Evolutionary conservation across 1,284 basidiomycete genomes (phyloP).

Genomic region (Vanrija sp.): DNA sequence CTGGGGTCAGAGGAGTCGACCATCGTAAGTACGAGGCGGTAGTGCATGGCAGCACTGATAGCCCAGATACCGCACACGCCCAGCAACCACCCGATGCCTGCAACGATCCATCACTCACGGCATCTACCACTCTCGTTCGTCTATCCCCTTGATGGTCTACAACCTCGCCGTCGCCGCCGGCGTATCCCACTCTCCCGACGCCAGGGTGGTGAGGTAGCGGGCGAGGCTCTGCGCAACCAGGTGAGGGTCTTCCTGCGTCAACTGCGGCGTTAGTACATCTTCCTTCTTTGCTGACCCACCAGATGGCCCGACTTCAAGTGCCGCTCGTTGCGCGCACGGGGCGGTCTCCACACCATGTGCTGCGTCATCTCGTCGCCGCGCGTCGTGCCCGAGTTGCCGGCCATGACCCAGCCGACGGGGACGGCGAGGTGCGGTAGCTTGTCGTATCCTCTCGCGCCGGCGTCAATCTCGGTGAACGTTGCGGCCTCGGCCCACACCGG

Average conservation of each 20-base stretch:
- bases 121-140: no score
- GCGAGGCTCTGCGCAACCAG: no score
- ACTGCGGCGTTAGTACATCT: no score
- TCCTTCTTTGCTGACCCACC: not conserved
- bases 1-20: no score
- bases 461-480: slow-evolving; percentile 30
- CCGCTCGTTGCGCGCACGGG: slow-evolving; percentile 25
- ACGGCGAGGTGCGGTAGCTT: slow-evolving; percentile 22
- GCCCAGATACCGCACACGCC: no score
- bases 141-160: no score
- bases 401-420: slow-evolving; percentile 35
- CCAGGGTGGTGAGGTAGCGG: slow-evolving; percentile 26
- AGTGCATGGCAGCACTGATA: no score
- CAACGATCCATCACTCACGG: no score
- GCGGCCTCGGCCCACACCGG: slow-evolving; percentile 34
- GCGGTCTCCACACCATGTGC: slow-evolving; percentile 34
- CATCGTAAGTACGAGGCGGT: no score
- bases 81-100: no score
- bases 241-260: no score
- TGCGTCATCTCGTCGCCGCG: slow-evolving; percentile 21
- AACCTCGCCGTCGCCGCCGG: no score
- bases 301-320: slow-evolving; percentile 28
- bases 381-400: slow-evolving; percentile 23
- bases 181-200: slow-evolving; percentile 8
- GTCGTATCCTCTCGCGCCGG: slow-evolving; percentile 32